A percentile compares a stretch with the other conserved stretches of the same genome.
Evolutionary conservation across 2,329 filamentous ascomycete genomes (phyloP).

Genomic region (Aureobasidium sp.): DNA sequence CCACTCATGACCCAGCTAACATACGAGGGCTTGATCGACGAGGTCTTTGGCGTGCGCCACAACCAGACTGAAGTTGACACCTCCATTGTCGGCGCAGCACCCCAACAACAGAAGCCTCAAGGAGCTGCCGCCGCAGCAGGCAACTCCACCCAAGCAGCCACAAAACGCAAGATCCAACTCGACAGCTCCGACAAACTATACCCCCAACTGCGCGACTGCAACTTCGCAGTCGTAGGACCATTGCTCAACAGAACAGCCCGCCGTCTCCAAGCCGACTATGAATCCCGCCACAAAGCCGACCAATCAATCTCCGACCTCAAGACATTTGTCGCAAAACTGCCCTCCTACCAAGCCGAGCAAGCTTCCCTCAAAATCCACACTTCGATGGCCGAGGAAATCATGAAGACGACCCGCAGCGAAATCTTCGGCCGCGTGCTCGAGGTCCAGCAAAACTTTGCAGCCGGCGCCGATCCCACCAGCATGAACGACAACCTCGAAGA

Average conservation of each 20-base stretch:
- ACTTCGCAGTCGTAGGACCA: constrained; percentile 89
- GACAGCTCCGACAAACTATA: constrained; percentile 88
- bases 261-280: constrained; percentile 78
- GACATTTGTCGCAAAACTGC: constrained; percentile 90
- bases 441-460: constrained; percentile 91
- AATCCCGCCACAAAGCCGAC: constrained; percentile 69
- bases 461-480: constrained; percentile 69
- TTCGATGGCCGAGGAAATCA: constrained; percentile 86
- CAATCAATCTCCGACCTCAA: constrained; percentile 87
- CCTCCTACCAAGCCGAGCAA: constrained; percentile 87
- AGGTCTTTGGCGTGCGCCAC: constrained; percentile 83
- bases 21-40: constrained; percentile 92
- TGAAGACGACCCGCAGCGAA: constrained; percentile 84
- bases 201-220: constrained; percentile 78
- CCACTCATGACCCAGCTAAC: constrained; percentile 89
- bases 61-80: constrained; percentile 92
- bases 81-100: constrained; percentile 68
- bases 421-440: constrained; percentile 83
- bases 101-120: constrained; percentile 38
- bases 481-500: constrained; percentile 91
- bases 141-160: constrained; percentile 45
- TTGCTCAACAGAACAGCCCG: constrained; percentile 86
- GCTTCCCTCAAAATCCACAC: constrained; percentile 89
- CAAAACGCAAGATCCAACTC: constrained; percentile 78
- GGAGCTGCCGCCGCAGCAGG: constrained; percentile 34